Evolutionary conservation across 352 stramenopile species (phyloP).

Genomic region (Pythium dissimile): DNA sequence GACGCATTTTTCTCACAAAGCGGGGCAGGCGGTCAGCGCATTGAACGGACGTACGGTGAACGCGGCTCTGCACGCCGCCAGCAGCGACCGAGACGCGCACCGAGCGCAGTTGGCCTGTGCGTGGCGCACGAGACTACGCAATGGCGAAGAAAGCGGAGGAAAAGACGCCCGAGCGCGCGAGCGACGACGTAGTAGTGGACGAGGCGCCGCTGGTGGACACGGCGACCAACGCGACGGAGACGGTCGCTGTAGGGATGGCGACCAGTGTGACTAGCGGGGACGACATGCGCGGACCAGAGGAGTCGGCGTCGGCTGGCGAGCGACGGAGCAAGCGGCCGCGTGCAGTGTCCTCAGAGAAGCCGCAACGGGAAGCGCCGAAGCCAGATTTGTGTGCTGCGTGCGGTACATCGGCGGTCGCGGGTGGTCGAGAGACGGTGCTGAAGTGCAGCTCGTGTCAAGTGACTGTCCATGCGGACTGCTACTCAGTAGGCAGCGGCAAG

Average conservation of each 20-base stretch:
- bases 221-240: not conserved
- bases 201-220: not conserved
- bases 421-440: not conserved
- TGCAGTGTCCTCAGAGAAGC: constrained; percentile 1
- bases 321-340: constrained; percentile 13
- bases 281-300: too few relatives aligned
- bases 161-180: not conserved
- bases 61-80: not conserved
- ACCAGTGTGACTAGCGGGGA: too few relatives aligned
- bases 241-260: not conserved
- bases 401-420: not conserved
- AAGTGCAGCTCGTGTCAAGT: constrained; percentile 6
- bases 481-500: too few relatives aligned
- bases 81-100: not conserved
- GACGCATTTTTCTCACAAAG: too few relatives aligned
- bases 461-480: constrained; percentile 8
- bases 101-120: not conserved
- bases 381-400: constrained; percentile 1
- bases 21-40: too few relatives aligned
- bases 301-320: not conserved
- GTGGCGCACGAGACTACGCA: too few relatives aligned
- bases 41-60: too few relatives aligned
- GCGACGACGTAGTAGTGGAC: constrained; percentile 3
- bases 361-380: not conserved
- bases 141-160: constrained; percentile 6